These are phyloP conservation scores for Trametes elegans DNA, from an alignment of 768 basidiomycete species.

Conservation along the genomic window DNA sequence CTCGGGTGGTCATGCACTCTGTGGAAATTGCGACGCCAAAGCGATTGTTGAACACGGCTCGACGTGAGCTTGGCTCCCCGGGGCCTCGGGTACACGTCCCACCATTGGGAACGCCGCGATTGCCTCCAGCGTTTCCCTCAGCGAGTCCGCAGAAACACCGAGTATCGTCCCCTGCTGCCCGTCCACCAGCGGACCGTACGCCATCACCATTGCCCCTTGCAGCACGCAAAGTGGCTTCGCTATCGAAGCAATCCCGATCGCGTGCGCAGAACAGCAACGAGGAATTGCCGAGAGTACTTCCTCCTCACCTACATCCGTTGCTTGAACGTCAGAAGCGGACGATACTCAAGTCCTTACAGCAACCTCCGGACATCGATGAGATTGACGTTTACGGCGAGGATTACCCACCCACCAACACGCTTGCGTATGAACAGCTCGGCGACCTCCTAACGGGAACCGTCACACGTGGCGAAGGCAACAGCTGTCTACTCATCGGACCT, in stretches of 20 bases:
- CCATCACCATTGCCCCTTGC: slow-evolving; percentile 1
- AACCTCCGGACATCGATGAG: slow-evolving; percentile 26
- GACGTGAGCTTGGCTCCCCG: slow-evolving; percentile 6
- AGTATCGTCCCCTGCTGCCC: not conserved
- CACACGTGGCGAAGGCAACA: slow-evolving; percentile 86
- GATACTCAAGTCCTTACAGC: slow-evolving; percentile 46
- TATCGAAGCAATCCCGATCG: not conserved
- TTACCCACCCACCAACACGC: slow-evolving; percentile 43
- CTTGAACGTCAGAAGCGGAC: slow-evolving; percentile 58
- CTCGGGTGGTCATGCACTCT: slow-evolving; percentile 24
- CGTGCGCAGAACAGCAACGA: not conserved
- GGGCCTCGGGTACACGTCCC: slow-evolving; percentile 5
- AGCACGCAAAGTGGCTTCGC: not conserved
- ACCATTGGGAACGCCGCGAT: slow-evolving; percentile 7
- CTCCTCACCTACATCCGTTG: slow-evolving; percentile 42
- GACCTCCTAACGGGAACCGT: slow-evolving; percentile 73
- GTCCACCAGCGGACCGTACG: not conserved
- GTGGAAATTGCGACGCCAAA: slow-evolving; percentile 28
- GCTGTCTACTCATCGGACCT: slow-evolving; percentile 84
- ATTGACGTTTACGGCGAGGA: slow-evolving; percentile 33
- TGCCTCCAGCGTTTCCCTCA: slow-evolving; percentile 8
- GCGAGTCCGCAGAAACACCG: not conserved
- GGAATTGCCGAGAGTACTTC: slow-evolving; percentile 27
- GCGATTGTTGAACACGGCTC: slow-evolving; percentile 6
- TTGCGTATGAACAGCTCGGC: slow-evolving; percentile 55